Percentiles rank a stretch among this genome's conserved stretches.
These are phyloP conservation scores for Fusarium sp. DNA, from an alignment of 2,329 filamentous ascomycete species.

Conservation along the genomic window DNA sequence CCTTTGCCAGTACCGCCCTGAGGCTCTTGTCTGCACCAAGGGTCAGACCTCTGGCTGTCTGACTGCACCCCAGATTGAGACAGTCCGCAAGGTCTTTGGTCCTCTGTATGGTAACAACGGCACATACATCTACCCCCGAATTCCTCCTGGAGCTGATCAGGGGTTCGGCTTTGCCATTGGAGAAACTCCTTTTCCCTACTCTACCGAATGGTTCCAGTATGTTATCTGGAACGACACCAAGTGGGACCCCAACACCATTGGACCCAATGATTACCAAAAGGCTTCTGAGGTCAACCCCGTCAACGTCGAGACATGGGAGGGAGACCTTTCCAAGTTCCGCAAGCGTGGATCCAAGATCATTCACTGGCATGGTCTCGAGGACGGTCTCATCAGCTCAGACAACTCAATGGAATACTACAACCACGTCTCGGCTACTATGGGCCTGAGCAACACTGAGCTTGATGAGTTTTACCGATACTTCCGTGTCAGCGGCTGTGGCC, in stretches of 20 bases:
- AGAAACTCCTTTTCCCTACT: slow-evolving; percentile 8
- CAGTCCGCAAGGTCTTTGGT: slow-evolving; percentile 21
- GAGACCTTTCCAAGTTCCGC: slow-evolving; percentile 51
- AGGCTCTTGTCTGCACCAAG: slow-evolving; percentile 49
- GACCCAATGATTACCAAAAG: slow-evolving; percentile 52
- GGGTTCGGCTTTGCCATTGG: slow-evolving; percentile 39
- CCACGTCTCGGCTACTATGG: slow-evolving; percentile 38
- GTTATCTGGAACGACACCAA: slow-evolving; percentile 52
- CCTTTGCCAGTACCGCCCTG: slow-evolving; percentile 55
- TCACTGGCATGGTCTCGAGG: slow-evolving; percentile 55
- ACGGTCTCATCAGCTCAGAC: slow-evolving; percentile 29
- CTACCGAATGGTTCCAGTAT: slow-evolving; percentile 48
- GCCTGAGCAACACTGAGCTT: slow-evolving; percentile 42
- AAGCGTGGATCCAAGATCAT: slow-evolving; percentile 54
- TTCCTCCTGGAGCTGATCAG: slow-evolving; percentile 38
- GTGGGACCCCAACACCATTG: slow-evolving; percentile 43
- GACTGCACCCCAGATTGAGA: slow-evolving; percentile 12
- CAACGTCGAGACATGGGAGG: slow-evolving; percentile 46
- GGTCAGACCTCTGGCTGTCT: slow-evolving; percentile 13
- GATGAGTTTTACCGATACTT: slow-evolving; percentile 64
- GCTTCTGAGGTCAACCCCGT: slow-evolving; percentile 33
- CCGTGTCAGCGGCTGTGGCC: slow-evolving; percentile 58
- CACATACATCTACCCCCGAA: slow-evolving; percentile 29
- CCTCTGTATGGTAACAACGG: slow-evolving; percentile 44
- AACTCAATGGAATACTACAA: slow-evolving; percentile 43